Evolutionary conservation across 2,329 filamentous ascomycete species (phyloP), one percentile per base, ranked within the genome.

Genomic region (Spiromastix sp.): DNA sequence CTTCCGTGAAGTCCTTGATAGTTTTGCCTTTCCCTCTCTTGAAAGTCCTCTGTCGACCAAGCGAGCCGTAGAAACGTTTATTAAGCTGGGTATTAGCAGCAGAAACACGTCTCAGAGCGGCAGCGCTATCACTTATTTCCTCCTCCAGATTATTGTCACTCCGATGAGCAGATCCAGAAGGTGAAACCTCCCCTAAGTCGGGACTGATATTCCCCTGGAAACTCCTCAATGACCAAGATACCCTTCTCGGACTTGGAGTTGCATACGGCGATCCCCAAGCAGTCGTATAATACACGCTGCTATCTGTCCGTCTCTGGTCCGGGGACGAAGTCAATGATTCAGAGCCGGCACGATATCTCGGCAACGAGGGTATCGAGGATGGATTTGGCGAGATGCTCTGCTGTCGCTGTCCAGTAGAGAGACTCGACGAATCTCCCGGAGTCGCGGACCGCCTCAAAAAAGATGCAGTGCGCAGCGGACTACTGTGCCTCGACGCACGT

Each of bases 211-310:
- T 39, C 60, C 60, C 48, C 70, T 74, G 56, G 42, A 59, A 59
- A 43, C 55, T 41, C 30, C 33, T 59, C 26, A 59, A 40, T 34
- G 56, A 54, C 45, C 55, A 52, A 39, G 61, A 60, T 16, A 60
- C 46, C 45, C 54, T 52, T 33, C 60, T 56, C 33, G 61, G 57
- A 45, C 63, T 80, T 9, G 70, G 65, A 25, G 79, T 71, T 37
- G 82, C 79, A 61, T 94, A 94, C 15, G 87, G 87, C 36, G 86
- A 94, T 38, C 87, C 87, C 86, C 87, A 94, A 56, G 81, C 87
- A 32, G 85, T 81, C 30, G 85, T 91, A 52, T 74, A 74, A 53
- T 72, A 74, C 30, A 67, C 56, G 43, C 63, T 67, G 39, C 65
- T 68, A 43, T 68, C 66, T 29, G 62, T 61, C 45, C 56, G 54